These are phyloP conservation scores for Wickerhamiella lipophila DNA, from an alignment of 805 yeast species.

Conservation along the genomic window DNA sequence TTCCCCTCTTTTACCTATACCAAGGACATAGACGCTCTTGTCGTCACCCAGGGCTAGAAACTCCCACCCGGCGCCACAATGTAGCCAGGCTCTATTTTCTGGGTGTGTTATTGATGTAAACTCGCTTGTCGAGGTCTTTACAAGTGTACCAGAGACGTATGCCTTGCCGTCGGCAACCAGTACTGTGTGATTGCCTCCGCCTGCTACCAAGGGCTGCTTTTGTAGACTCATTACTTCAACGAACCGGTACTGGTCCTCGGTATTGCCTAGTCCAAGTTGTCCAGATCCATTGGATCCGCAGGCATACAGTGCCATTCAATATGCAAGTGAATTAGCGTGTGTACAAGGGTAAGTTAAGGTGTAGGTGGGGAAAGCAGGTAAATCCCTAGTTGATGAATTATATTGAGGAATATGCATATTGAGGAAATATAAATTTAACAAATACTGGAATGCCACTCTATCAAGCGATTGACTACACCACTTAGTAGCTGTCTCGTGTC, in stretches of 20 bases:
- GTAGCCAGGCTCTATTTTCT: slow-evolving; percentile 29
- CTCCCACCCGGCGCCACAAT: slow-evolving; percentile 71
- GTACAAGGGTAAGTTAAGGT: background rate
- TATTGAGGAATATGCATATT: too few species aligned
- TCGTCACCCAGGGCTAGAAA: slow-evolving; percentile 26
- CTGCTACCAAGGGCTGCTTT: slow-evolving; percentile 21
- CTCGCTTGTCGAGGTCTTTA: slow-evolving; percentile 23
- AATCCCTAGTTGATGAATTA: too few species aligned
- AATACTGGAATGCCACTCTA: too few species aligned
- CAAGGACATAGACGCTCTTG: slow-evolving; percentile 40
- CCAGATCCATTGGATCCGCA: slow-evolving; percentile 79
- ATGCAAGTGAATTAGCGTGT: background rate
- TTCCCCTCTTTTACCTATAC: slow-evolving; percentile 62
- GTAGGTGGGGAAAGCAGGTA: too few species aligned
- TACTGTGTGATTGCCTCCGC: slow-evolving; percentile 85
- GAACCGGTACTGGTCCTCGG: slow-evolving; percentile 35
- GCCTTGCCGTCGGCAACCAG: slow-evolving; percentile 43
- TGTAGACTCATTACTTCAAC: background rate
- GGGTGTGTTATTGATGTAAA: slow-evolving; percentile 15
- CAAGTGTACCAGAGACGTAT: slow-evolving; percentile 47
- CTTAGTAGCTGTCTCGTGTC: too few species aligned
- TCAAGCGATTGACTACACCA: too few species aligned
- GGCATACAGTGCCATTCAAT: slow-evolving; percentile 26
- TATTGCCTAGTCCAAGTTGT: slow-evolving; percentile 55
- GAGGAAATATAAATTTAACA: too few species aligned